These are phyloP conservation scores for Solanum paucissectum DNA, from an alignment of 257 asterid species.

Conservation along the genomic window DNA sequence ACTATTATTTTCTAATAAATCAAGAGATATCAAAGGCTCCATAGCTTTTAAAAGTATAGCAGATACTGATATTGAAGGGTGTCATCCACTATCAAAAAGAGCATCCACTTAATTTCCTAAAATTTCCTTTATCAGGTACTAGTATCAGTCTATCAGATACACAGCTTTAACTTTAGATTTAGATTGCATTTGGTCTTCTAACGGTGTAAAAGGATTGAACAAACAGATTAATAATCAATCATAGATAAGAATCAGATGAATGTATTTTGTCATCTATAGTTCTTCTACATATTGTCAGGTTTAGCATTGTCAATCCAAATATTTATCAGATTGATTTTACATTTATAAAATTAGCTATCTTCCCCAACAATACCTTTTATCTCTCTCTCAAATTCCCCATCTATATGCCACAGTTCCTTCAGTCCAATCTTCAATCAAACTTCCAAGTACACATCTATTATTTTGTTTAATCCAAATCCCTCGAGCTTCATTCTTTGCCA, in stretches of 20 bases:
- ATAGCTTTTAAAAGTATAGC: neutral
- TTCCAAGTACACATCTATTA: neutral
- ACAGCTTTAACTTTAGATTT: neutral
- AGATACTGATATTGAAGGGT: neutral
- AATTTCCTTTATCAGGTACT: neutral
- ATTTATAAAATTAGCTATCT: neutral
- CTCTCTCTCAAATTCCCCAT: neutral
- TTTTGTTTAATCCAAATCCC: neutral
- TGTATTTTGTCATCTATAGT: neutral
- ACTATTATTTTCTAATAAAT: neutral
- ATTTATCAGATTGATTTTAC: neutral
- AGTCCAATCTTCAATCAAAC: neutral
- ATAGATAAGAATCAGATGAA: neutral
- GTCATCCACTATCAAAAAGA: neutral
- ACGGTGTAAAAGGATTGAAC: neutral
- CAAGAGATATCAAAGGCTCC: neutral
- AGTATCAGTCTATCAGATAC: neutral
- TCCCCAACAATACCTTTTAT: neutral
- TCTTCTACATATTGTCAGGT: neutral
- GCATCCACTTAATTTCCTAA: neutral
- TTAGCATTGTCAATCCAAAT: neutral
- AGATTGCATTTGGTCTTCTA: neutral
- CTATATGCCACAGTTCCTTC: neutral
- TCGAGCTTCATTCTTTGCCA: neutral
- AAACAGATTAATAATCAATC: neutral